Conservation (phyloP, 2,329 filamentous ascomycete species). For the Teratosphaeriaceae sp. region DNA sequence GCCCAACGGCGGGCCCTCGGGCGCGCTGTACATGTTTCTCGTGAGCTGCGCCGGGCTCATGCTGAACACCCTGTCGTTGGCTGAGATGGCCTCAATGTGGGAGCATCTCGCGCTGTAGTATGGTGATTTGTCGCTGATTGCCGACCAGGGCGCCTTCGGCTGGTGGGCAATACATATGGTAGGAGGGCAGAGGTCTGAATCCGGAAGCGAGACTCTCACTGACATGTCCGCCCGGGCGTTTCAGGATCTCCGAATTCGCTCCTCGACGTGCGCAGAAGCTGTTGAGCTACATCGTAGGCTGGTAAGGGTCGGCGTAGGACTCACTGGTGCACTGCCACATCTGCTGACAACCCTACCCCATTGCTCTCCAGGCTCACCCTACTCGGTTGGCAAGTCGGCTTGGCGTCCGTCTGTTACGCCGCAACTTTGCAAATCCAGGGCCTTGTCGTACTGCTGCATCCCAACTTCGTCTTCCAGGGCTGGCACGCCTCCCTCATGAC, state of each 20-base stretch:
- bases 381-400: neutral
- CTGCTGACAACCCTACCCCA: too few species aligned
- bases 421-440: slow-evolving; percentile 6
- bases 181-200: too few species aligned
- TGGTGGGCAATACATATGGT: neutral
- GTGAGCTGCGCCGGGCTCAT: neutral
- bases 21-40: neutral
- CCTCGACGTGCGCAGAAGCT: neutral
- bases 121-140: neutral
- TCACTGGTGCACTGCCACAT: too few species aligned
- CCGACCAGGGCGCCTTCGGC: neutral
- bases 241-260: neutral
- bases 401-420: slow-evolving; percentile 5
- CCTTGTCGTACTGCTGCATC: slow-evolving; percentile 5
- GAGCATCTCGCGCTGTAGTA: neutral
- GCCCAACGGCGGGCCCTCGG: neutral
- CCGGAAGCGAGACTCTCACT: too few species aligned
- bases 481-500: neutral
- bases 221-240: too few species aligned
- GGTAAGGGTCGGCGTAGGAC: too few species aligned
- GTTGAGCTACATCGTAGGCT: neutral
- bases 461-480: neutral
- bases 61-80: neutral
- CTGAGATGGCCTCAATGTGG: neutral
- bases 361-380: too few species aligned